Evolutionary conservation across 164 flowering plant genomes (phyloP).

Genomic region (Akebia trifoliata): DNA sequence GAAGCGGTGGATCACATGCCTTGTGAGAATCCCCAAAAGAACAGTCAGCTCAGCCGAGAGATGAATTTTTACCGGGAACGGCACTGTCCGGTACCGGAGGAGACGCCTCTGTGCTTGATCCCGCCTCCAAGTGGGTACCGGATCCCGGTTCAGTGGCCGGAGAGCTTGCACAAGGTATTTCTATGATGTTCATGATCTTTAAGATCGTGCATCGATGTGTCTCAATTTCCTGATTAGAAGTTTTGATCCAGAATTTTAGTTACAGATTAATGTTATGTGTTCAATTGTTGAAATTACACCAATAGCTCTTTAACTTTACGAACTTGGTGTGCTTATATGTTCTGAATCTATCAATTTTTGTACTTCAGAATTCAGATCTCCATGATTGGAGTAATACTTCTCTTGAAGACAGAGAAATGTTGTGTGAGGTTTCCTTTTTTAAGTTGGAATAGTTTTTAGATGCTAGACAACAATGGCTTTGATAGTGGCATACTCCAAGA

Average conservation of each 20-base stretch:
- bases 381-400: no score
- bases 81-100: conserved; percentile 74
- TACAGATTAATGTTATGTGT: background rate
- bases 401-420: no score
- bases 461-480: no score
- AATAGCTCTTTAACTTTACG: background rate
- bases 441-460: no score
- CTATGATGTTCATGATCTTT: background rate
- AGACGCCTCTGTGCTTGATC: conserved; percentile 77
- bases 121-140: conserved; percentile 77
- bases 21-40: conserved; percentile 88
- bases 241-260: background rate
- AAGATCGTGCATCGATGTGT: no score
- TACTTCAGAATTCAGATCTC: background rate
- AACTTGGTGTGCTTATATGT: background rate
- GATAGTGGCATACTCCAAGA: no score
- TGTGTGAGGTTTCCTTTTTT: no score
- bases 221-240: background rate
- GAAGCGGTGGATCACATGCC: conserved; percentile 93
- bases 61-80: conserved; percentile 92
- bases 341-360: background rate
- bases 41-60: conserved; percentile 78
- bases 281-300: background rate
- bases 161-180: conserved; percentile 82
- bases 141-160: conserved; percentile 80